A percentile compares a stretch with the other conserved stretches of the same genome.
Conservation (phyloP, 2,329 filamentous ascomycete genomes). For the Aspergillus floridensis region DNA sequence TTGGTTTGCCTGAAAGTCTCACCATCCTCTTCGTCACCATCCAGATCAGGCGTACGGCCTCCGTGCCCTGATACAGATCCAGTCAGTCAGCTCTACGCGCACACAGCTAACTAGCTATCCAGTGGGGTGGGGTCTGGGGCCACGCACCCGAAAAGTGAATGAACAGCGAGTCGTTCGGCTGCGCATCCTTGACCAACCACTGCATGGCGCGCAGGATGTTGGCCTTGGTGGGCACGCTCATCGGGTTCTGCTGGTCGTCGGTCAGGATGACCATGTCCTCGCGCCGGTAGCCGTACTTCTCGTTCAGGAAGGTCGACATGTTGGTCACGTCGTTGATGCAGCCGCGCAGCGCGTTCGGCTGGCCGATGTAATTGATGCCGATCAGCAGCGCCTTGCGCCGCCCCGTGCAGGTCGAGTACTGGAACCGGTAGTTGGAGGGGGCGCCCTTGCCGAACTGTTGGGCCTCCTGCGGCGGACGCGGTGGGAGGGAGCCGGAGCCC, state of each 20-base stretch:
- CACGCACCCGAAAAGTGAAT: constrained; percentile 86
- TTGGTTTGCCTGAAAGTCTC: background rate
- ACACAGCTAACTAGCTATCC: background rate
- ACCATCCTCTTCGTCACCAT: constrained; percentile 73
- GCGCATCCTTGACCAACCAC: constrained; percentile 94
- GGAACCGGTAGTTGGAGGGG: constrained; percentile 77
- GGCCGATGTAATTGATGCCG: constrained; percentile 94
- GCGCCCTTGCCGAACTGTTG: constrained; percentile 79
- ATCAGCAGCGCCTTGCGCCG: constrained; percentile 84
- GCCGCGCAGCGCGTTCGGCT: constrained; percentile 80
- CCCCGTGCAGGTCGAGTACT: constrained; percentile 88
- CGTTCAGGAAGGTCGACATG: constrained; percentile 84
- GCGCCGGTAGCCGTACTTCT: constrained; percentile 83
- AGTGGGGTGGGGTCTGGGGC: no score
- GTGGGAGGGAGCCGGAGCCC: constrained; percentile 58
- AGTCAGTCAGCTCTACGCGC: background rate
- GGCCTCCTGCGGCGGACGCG: constrained; percentile 63
- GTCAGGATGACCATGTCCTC: constrained; percentile 98
- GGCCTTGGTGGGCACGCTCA: constrained; percentile 92
- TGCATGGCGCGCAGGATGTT: constrained; percentile 96
- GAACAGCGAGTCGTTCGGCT: constrained; percentile 89
- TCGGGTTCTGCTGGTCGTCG: constrained; percentile 93
- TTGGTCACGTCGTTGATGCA: constrained; percentile 98
- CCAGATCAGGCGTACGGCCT: constrained; percentile 68
- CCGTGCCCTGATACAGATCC: constrained; percentile 59